Percentiles rank a stretch among this genome's conserved stretches.
phyloP scores from a whole-genome alignment of 2,329 filamentous ascomycete genomes.

The Paecilomyces dactylethromorphus region DNA sequence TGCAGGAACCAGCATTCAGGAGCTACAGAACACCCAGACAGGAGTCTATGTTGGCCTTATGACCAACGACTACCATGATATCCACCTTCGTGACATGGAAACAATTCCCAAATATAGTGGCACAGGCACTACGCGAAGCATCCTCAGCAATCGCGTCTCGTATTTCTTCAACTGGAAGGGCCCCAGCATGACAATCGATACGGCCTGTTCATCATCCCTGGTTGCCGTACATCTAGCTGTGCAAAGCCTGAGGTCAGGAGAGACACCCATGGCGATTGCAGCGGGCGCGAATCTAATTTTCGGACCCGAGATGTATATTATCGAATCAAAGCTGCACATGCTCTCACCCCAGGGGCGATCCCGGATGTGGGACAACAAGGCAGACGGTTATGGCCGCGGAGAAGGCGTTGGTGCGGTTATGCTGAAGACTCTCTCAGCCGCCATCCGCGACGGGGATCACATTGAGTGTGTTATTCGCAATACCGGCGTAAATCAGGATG shows the following conservation, averaged over 20 bases:
- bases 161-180: slow-evolving; percentile 36
- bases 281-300: slow-evolving; percentile 20
- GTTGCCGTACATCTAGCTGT: slow-evolving; percentile 30
- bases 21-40: slow-evolving; percentile 16
- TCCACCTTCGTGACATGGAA: slow-evolving; percentile 11
- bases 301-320: slow-evolving; percentile 23
- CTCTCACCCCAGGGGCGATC: slow-evolving; percentile 49
- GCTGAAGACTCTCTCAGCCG: slow-evolving; percentile 45
- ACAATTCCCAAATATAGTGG: slow-evolving; percentile 9
- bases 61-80: slow-evolving; percentile 16
- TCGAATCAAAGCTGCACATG: slow-evolving; percentile 30
- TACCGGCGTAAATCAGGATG: slow-evolving; percentile 30
- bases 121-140: slow-evolving; percentile 28
- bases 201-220: slow-evolving; percentile 40
- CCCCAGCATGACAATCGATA: slow-evolving; percentile 40
- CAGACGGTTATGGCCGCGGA: slow-evolving; percentile 46
- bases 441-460: slow-evolving; percentile 41
- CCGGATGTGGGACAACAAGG: slow-evolving; percentile 41
- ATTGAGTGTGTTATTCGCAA: slow-evolving; percentile 36
- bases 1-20: slow-evolving; percentile 11
- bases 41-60: slow-evolving; percentile 20
- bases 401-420: slow-evolving; percentile 48
- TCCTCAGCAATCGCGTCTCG: slow-evolving; percentile 34
- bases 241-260: slow-evolving; percentile 20
- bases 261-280: slow-evolving; percentile 18